Evolutionary conservation across 2,329 filamentous ascomycete genomes (phyloP).

Genomic region (Monilinia vaccinii-corymbosi): DNA sequence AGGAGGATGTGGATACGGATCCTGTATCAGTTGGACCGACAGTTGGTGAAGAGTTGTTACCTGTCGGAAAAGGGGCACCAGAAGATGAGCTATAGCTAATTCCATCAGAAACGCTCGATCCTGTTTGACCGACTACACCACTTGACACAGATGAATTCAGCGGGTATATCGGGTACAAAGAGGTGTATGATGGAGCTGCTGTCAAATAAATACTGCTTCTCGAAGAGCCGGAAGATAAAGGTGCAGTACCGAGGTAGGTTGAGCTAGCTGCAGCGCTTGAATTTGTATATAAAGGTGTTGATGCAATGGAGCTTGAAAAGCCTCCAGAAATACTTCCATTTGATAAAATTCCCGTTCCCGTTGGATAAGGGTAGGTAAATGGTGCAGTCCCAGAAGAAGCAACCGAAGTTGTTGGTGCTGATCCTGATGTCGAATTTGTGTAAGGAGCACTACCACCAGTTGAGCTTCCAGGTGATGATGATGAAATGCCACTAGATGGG

Average conservation of each 20-base stretch:
- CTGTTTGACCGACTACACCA: background rate
- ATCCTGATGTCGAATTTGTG: conserved; percentile 1
- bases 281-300: conserved; percentile 2
- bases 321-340: conserved; percentile 4
- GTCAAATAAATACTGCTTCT: conserved; percentile 1
- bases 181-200: background rate
- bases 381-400: background rate
- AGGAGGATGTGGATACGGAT: background rate
- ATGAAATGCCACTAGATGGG: background rate
- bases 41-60: conserved; percentile 7
- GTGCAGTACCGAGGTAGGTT: background rate
- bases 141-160: background rate
- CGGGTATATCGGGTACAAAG: background rate
- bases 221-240: background rate
- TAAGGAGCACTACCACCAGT: background rate
- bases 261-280: background rate
- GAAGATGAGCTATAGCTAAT: background rate
- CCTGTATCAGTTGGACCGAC: conserved; percentile 10
- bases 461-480: background rate
- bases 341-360: background rate
- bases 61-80: conserved; percentile 9
- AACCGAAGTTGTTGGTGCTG: background rate
- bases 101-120: background rate
- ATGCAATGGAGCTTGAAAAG: background rate
- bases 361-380: background rate